These are phyloP conservation scores for Torulaspora delbrueckii DNA, from an alignment of 805 yeast genomes.

Conservation along the genomic window DNA sequence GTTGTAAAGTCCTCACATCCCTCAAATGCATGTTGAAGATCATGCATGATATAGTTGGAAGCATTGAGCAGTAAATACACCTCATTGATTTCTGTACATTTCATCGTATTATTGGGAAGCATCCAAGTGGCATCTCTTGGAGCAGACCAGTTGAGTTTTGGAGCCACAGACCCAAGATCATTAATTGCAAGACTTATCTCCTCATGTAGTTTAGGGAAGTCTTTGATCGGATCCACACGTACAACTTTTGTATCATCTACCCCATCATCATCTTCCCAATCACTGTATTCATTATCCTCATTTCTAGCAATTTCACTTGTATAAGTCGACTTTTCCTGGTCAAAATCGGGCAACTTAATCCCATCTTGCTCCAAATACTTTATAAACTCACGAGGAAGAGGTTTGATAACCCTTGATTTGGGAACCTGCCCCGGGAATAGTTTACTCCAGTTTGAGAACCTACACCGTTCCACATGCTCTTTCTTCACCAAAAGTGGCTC, in stretches of 20 bases:
- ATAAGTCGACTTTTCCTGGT: slow-evolving; percentile 29
- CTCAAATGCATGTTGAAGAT: slow-evolving; percentile 67
- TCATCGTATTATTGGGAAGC: slow-evolving; percentile 65
- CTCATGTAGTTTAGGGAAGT: slow-evolving; percentile 58
- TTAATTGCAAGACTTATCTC: slow-evolving; percentile 44
- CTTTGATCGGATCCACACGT: slow-evolving; percentile 40
- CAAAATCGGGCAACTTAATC: slow-evolving; percentile 52
- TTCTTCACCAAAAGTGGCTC: slow-evolving; percentile 31
- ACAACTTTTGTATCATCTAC: slow-evolving; percentile 17
- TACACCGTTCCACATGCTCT: slow-evolving; percentile 47
- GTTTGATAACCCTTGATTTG: slow-evolving; percentile 47
- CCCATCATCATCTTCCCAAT: slow-evolving; percentile 55
- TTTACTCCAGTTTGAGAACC: slow-evolving; percentile 57
- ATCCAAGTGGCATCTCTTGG: slow-evolving; percentile 97
- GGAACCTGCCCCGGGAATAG: slow-evolving; percentile 47
- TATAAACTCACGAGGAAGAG: slow-evolving; percentile 54
- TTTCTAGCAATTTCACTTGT: slow-evolving; percentile 35
- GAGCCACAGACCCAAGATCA: slow-evolving; percentile 60
- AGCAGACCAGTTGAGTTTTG: slow-evolving; percentile 95
- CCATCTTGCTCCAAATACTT: slow-evolving; percentile 64
- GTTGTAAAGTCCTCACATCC: slow-evolving; percentile 40
- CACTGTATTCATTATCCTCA: slow-evolving; percentile 67
- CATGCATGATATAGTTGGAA: slow-evolving; percentile 84
- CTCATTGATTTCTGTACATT: slow-evolving; percentile 68
- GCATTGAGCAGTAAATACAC: slow-evolving; percentile 77